These are phyloP conservation scores for Amanita thiersii DNA, from an alignment of 768 basidiomycete species.

Conservation along the genomic window DNA sequence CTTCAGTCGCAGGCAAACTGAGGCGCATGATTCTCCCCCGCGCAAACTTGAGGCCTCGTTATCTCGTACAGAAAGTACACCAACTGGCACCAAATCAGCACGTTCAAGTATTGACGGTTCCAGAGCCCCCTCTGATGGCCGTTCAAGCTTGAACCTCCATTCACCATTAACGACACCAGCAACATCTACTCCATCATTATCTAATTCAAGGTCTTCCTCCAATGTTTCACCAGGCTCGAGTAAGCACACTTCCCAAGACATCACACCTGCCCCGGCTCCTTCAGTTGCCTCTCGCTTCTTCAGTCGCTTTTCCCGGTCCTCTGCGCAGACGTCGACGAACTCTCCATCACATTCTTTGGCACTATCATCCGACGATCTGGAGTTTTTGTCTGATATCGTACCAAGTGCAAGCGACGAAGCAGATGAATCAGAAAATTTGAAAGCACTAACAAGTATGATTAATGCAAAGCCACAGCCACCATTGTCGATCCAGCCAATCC, in stretches of 20 bases:
- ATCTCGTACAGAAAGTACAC: constrained; percentile 7
- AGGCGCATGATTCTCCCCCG: constrained; percentile 13
- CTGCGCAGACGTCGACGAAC: constrained; percentile 24
- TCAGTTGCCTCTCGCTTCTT: constrained; percentile 84
- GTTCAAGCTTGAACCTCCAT: constrained; percentile 4
- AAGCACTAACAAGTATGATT: constrained; percentile 32
- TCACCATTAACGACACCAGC: background rate
- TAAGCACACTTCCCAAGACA: constrained; percentile 10
- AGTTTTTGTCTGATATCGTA: constrained; percentile 68
- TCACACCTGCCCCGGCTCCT: constrained; percentile 18
- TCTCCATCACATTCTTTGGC: constrained; percentile 47
- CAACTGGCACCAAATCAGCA: constrained; percentile 10
- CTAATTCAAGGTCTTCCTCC: background rate
- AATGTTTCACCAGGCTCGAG: constrained; percentile 5
- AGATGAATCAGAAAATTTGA: constrained; percentile 23
- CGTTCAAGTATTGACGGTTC: constrained; percentile 10
- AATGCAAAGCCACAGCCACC: constrained; percentile 24
- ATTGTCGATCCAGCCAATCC: constrained; percentile 30
- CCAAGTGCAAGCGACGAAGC: constrained; percentile 43
- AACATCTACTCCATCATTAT: background rate
- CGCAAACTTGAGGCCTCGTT: constrained; percentile 10
- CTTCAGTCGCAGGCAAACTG: constrained; percentile 40
- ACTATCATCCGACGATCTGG: constrained; percentile 73
- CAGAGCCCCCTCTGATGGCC: constrained; percentile 10
- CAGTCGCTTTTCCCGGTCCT: constrained; percentile 56